These are phyloP conservation scores for Aspergillus affinis DNA, from an alignment of 495 filamentous ascomycete genomes.

Conservation along the genomic window DNA sequence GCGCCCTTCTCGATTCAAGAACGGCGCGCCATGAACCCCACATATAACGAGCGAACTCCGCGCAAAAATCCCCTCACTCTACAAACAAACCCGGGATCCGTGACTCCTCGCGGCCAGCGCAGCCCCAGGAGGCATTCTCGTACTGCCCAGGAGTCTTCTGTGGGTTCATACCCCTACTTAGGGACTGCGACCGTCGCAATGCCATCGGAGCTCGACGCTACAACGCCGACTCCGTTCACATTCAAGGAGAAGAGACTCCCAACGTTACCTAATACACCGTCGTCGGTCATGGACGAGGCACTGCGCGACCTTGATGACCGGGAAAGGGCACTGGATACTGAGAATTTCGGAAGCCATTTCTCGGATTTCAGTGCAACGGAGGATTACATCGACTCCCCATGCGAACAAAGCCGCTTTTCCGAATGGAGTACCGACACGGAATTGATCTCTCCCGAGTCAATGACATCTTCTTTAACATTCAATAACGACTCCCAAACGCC, in stretches of 20 bases:
- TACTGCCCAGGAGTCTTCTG: constrained; percentile 17
- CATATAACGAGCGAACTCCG: constrained; percentile 17
- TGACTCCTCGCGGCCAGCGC: constrained; percentile 1
- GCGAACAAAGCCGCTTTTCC: constrained; percentile 46
- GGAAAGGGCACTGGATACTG: constrained; percentile 34
- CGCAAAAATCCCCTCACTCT: constrained; percentile 29
- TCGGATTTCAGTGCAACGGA: constrained; percentile 43
- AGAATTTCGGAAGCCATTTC: constrained; percentile 41
- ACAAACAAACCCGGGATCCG: constrained; percentile 22
- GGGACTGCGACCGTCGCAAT: constrained; percentile 9
- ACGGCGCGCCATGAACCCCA: constrained; percentile 34
- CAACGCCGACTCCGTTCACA: constrained; percentile 32
- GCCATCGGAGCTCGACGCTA: constrained; percentile 17
- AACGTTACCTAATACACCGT: constrained; percentile 47
- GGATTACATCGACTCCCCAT: constrained; percentile 29
- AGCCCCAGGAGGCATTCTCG: constrained; percentile 2
- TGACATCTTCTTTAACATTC: constrained; percentile 36
- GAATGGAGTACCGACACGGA: constrained; percentile 49
- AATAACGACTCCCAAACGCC: constrained; percentile 24
- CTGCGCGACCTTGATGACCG: constrained; percentile 41
- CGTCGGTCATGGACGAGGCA: constrained; percentile 50
- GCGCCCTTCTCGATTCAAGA: constrained; percentile 33
- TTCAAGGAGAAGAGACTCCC: constrained; percentile 45
- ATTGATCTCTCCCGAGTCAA: constrained; percentile 38
- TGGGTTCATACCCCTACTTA: constrained; percentile 19